Conservation (phyloP, 331 rosid species). For the Ulmus americana region DNA sequence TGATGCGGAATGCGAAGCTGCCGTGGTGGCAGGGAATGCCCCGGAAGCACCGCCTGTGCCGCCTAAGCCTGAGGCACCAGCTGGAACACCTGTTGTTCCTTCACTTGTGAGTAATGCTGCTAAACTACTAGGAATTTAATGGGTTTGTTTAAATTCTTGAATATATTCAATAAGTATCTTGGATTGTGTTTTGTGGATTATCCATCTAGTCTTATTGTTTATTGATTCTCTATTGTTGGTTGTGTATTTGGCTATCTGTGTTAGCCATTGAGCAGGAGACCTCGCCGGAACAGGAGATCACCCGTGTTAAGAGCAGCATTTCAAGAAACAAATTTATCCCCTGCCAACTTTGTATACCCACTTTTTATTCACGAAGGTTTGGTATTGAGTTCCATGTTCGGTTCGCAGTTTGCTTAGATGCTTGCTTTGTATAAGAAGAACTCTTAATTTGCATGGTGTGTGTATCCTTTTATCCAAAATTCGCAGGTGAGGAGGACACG, state of each 20-base stretch:
- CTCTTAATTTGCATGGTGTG: constrained; percentile 19
- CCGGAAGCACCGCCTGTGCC: constrained; percentile 81
- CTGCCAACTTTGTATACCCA: constrained; percentile 86
- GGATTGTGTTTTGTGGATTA: constrained; percentile 1
- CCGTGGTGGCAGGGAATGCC: constrained; percentile 62
- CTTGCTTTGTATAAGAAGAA: background rate
- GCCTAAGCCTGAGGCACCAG: constrained; percentile 60
- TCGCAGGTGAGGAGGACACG: constrained; percentile 79
- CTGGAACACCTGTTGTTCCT: constrained; percentile 81
- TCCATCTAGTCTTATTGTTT: background rate
- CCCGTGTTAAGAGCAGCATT: constrained; percentile 58
- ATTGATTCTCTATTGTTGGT: constrained; percentile 8
- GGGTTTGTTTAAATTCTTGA: background rate
- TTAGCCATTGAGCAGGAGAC: constrained; percentile 73
- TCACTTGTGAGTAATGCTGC: constrained; percentile 48
- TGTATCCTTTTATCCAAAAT: constrained; percentile 1
- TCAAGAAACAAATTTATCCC: constrained; percentile 76
- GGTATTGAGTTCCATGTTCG: constrained; percentile 6
- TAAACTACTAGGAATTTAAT: background rate
- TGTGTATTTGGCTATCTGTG: background rate
- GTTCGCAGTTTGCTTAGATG: background rate
- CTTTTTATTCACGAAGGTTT: constrained; percentile 96
- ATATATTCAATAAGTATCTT: background rate
- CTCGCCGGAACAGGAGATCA: constrained; percentile 73
- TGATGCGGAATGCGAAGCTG: constrained; percentile 79